Evolutionary conservation across 768 basidiomycete genomes (phyloP), one percentile per base, ranked within the genome.

Genomic region (Tulasnella sp.): DNA sequence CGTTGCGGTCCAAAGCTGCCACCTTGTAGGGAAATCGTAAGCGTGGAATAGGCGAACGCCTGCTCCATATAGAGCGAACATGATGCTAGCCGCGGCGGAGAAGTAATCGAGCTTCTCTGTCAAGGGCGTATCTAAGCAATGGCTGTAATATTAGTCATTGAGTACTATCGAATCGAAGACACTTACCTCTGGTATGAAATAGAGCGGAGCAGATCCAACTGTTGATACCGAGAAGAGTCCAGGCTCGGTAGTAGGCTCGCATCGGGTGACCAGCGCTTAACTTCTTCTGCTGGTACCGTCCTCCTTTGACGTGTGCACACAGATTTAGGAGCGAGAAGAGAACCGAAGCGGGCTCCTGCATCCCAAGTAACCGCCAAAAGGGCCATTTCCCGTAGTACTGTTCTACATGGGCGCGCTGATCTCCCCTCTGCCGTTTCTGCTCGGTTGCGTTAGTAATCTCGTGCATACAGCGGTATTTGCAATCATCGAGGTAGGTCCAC

Each of bases 341-440:
- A 60, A 96, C 93, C 2, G 89, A 88, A 8, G 92, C 85, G 5
- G 94, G 93, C 71, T 99, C 95, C 68, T 98, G 95, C 71, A 90
- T 85, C 30, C 92, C 89, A n/a, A 75, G 73, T 19, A 86, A 73
- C 29, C 94, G 79, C 80, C 84, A 86, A 70, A 99, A 98, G 0
- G 94, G 89, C 95, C 95, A 98, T 74, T 98, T 98, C 15, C 95
- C 95, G 66, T 90, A 80, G 70, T 88, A 94, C 65, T 95, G 92
- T 43, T 87, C 80, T 0, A 88, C 71, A 3, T 43, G 54, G 3
- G 59, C 64, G 8, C 48, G 27, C n/a, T 38, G 34, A 7, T 26
- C 19, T 7, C 34, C 34, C 15, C 34, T 38, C 15, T 38, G 7
- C 15, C 5, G 34, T 7, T 42, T 45, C 49, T 30, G 17, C 21